Base-by-base conservation (phyloP, 352 stramenopile species). In the Globisporangium paddicum region DNA sequence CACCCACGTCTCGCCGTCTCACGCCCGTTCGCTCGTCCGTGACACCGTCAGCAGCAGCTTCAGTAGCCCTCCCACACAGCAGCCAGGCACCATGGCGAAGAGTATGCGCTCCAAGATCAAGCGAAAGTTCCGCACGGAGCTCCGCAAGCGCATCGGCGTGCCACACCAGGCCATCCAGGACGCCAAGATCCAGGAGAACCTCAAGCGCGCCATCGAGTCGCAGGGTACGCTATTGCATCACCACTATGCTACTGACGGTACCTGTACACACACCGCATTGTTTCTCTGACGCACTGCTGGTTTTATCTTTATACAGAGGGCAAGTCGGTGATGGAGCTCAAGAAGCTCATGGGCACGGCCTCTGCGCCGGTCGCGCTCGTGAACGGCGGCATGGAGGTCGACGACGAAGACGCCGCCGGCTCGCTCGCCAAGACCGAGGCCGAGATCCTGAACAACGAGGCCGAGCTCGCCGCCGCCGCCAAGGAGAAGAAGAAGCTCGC, bases 51-150 rank as follows among this genome's bases (percentile, higher is more conserved):
- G n/a, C 30, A 41, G n/a, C 35, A 30, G 7, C 38, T 48, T 5
- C 40, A 60, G 28, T 44, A 16, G 18, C 21, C 2, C 18, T 18
- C 23, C 21, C 32, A 63, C 21, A 42, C n/a, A 57, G 11, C 30
- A 60, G 16, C 19, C 48, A 21, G 16, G n/a, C 42, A 86, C 64
- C 58, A 95, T 95, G 85, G 85, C 82, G 53, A 95, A 95, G 80
- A 88, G 79, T 78, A 68, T 95, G 69, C 82, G 85, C 64, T 95
- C 85, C 55, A 95, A 95, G 75, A 90, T 95, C 72, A 95, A 95
- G 79, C 82, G 84, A 66, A 86, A 84, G 71, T 95, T 92, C 76
- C 85, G 85, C 64, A 89, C 81, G 64, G 82, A 95, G 74, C 72
- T 95, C 61, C 81, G 82, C 52, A 82, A 91, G 69, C 78, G 77